Conservation (phyloP, 2,329 filamentous ascomycete genomes). For the Penicillium sp. region DNA sequence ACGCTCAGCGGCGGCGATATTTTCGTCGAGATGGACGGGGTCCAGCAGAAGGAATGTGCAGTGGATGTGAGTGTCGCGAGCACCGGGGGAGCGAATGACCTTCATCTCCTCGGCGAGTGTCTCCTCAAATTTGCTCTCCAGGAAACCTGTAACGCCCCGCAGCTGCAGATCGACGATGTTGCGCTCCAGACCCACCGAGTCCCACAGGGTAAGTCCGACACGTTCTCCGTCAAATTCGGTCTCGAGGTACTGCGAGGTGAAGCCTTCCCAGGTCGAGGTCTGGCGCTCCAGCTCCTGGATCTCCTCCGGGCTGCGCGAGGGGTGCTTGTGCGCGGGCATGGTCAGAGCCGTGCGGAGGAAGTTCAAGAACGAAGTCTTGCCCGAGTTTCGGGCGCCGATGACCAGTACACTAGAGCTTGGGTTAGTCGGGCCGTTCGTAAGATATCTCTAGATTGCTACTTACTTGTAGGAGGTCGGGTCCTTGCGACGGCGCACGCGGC, state of each 20-base stretch:
- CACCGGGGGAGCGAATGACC: slow-evolving; percentile 87
- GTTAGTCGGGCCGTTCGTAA: not conserved
- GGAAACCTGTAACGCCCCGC: slow-evolving; percentile 84
- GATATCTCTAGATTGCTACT: slow-evolving; percentile 45
- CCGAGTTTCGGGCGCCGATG: slow-evolving; percentile 80
- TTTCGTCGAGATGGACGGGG: slow-evolving; percentile 80
- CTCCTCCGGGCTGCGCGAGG: slow-evolving; percentile 59
- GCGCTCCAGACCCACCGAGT: slow-evolving; percentile 93
- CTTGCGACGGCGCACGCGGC: slow-evolving; percentile 89
- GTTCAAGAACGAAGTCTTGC: slow-evolving; percentile 96
- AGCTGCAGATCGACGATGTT: slow-evolving; percentile 93
- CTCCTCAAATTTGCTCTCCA: slow-evolving; percentile 98
- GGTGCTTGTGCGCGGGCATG: slow-evolving; percentile 76
- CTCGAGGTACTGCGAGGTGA: slow-evolving; percentile 87
- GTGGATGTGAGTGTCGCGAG: slow-evolving; percentile 95
- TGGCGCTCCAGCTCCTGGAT: slow-evolving; percentile 55
- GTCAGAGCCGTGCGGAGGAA: slow-evolving; percentile 88
- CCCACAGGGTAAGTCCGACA: slow-evolving; percentile 91
- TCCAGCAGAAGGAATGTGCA: slow-evolving; percentile 92
- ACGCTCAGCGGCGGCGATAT: slow-evolving; percentile 68
- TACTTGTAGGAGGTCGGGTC: slow-evolving; percentile 99
- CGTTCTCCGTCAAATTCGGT: slow-evolving; percentile 92
- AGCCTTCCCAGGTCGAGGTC: slow-evolving; percentile 63
- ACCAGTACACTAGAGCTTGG: slow-evolving; percentile 71
- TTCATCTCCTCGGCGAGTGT: slow-evolving; percentile 98